Percentiles rank a stretch among this genome's conserved stretches.
phyloP scores from a whole-genome alignment of 2,329 filamentous ascomycete species.

The Pseudocercospora eumusae region DNA sequence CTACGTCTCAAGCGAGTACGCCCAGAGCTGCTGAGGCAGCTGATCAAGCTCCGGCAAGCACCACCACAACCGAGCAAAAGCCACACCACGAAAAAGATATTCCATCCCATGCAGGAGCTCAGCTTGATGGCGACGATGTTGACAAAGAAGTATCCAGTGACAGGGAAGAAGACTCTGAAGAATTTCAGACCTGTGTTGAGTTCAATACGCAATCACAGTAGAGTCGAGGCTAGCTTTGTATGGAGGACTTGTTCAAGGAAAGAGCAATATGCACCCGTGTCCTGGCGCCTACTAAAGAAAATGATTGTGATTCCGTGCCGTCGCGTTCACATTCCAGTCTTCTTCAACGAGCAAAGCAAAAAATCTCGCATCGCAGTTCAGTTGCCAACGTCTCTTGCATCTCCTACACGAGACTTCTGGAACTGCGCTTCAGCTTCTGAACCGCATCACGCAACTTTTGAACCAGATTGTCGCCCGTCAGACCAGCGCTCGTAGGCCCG shows the following conservation, averaged over 20 bases:
- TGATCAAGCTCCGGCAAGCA: not conserved
- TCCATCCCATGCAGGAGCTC: not conserved
- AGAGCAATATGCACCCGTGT: too few species aligned
- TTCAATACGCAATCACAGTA: conserved; percentile 5
- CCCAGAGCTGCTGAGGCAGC: not conserved
- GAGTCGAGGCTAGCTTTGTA: not conserved
- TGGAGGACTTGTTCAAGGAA: too few species aligned
- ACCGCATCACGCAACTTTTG: not conserved
- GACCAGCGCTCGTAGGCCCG: not conserved
- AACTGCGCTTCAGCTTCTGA: not conserved
- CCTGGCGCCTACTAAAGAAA: too few species aligned
- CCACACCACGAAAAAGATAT: too few species aligned
- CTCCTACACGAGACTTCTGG: not conserved
- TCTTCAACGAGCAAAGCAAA: too few species aligned
- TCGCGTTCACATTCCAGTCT: too few species aligned
- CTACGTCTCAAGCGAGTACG: not conserved
- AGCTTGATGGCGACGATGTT: not conserved
- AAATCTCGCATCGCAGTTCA: too few species aligned
- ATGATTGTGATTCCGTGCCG: too few species aligned
- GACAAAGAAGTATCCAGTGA: conserved; percentile 1
- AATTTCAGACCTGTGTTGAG: conserved; percentile 13
- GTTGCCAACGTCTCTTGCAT: not conserved
- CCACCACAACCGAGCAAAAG: too few species aligned
- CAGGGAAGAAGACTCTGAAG: conserved; percentile 9
- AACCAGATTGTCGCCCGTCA: not conserved